Evolutionary conservation across 1,284 basidiomycete species (phyloP).

Genomic region (Boletellus deceptivus): DNA sequence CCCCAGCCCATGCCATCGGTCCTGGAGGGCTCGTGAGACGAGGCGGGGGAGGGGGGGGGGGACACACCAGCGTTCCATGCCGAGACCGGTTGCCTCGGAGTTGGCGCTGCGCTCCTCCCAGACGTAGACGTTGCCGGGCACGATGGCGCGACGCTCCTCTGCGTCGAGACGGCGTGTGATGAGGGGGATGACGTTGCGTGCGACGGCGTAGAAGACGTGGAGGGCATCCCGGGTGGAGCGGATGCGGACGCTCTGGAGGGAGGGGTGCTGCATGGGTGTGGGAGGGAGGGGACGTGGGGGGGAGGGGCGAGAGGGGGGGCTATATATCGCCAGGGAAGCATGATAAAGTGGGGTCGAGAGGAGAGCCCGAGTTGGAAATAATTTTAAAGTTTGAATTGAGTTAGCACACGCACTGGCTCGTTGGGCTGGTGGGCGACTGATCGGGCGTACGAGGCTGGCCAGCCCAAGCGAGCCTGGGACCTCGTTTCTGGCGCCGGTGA

Average conservation of each 20-base stretch:
- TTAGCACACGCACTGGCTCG: conserved; percentile 27
- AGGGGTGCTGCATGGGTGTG: conserved; percentile 61
- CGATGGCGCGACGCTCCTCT: conserved; percentile 63
- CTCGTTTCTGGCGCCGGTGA: not conserved
- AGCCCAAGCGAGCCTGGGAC: not conserved
- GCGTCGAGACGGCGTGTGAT: conserved; percentile 77
- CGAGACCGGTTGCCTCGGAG: conserved; percentile 72
- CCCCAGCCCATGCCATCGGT: conserved; percentile 83
- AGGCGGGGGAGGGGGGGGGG: not conserved
- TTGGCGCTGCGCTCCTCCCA: conserved; percentile 82
- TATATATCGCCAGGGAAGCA: conserved; percentile 29
- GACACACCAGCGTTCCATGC: conserved; percentile 76
- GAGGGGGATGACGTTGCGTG: conserved; percentile 62
- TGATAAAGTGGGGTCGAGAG: conserved; percentile 20
- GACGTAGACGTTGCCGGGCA: conserved; percentile 76
- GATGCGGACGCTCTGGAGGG: conserved; percentile 69
- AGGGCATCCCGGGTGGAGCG: conserved; percentile 75
- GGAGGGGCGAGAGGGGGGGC: not conserved
- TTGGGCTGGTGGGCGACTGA: conserved; percentile 13
- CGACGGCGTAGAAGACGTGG: conserved; percentile 75
- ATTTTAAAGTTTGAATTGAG: conserved; percentile 40
- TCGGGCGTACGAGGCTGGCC: conserved; percentile 14
- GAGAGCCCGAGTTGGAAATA: conserved; percentile 24
- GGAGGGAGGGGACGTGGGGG: conserved; percentile 12
- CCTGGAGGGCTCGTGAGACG: conserved; percentile 39